These are phyloP conservation scores for Jimgerdemannia flammicorona DNA, from an alignment of 192 early-diverging fungal genomes.

Conservation along the genomic window DNA sequence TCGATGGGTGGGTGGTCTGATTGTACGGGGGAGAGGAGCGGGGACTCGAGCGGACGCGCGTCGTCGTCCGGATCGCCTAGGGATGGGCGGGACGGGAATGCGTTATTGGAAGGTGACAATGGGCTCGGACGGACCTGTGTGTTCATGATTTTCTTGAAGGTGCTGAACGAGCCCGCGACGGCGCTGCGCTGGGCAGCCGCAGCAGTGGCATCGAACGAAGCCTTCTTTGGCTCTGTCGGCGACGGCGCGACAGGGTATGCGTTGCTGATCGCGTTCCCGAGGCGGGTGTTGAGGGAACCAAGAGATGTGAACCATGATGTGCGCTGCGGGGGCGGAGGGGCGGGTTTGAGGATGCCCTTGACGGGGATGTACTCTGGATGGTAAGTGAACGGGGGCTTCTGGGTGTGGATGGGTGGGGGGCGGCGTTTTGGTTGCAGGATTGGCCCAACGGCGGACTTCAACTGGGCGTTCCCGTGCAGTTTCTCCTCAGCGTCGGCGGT, in stretches of 20 bases:
- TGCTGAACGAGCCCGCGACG: background rate
- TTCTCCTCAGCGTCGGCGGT: background rate
- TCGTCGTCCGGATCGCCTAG: too few species aligned
- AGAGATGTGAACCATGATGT: background rate
- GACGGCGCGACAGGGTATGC: background rate
- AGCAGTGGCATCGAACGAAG: background rate
- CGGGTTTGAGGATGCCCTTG: background rate
- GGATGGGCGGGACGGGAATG: too few species aligned
- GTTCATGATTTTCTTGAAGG: background rate
- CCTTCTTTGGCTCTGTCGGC: background rate
- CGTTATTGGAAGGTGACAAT: too few species aligned
- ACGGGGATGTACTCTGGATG: background rate
- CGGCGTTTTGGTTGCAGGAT: background rate
- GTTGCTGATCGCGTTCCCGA: background rate
- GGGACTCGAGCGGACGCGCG: background rate
- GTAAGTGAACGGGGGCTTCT: background rate
- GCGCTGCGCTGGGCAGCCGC: background rate
- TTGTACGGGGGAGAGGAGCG: background rate
- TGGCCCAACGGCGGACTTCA: too few species aligned
- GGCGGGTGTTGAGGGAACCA: background rate
- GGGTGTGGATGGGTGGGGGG: background rate
- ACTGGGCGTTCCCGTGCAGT: background rate
- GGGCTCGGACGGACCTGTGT: background rate
- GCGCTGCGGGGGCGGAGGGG: too few species aligned
- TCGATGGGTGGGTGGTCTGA: background rate